Conservation (phyloP, 495 filamentous ascomycete species). For the Neurospora sp. region DNA sequence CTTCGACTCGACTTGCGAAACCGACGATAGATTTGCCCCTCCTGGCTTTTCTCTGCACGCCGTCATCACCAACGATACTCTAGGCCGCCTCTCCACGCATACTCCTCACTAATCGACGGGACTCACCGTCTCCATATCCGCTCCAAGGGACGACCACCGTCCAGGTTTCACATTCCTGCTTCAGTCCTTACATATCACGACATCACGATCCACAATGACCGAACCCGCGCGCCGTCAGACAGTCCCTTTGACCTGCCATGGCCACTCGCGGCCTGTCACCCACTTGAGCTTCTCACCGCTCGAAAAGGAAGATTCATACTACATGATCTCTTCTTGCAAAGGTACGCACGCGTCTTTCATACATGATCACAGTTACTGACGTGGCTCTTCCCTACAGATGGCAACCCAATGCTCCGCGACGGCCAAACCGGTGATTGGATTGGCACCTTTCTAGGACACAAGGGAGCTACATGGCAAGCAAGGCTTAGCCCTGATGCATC, state of each 20-base stretch:
- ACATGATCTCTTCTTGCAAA: slow-evolving; percentile 97
- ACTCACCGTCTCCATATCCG: background rate
- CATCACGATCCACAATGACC: slow-evolving; percentile 25
- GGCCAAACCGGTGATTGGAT: slow-evolving; percentile 98
- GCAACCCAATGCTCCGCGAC: slow-evolving; percentile 96
- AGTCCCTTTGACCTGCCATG: slow-evolving; percentile 92
- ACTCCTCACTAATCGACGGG: background rate
- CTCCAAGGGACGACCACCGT: background rate
- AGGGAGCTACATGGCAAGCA: slow-evolving; percentile 94
- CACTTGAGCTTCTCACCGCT: slow-evolving; percentile 89
- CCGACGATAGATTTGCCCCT: background rate
- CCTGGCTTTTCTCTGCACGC: background rate
- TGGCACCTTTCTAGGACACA: slow-evolving; percentile 94
- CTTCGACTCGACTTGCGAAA: background rate
- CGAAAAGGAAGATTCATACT: slow-evolving; percentile 74
- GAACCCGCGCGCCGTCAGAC: slow-evolving; percentile 40
- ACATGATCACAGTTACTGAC: background rate
- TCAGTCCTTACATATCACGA: background rate
- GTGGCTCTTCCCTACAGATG: slow-evolving; percentile 45
- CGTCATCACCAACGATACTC: background rate
- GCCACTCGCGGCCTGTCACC: slow-evolving; percentile 90
- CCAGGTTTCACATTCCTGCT: background rate
- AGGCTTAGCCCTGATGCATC: slow-evolving; percentile 79
- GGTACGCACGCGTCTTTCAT: no score
- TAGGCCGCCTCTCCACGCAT: background rate